A percentile compares a stretch with the other conserved stretches of the same genome.
These are phyloP conservation scores for Trypanosoma grayi DNA, from an alignment of 208 protist species.

Conservation along the genomic window DNA sequence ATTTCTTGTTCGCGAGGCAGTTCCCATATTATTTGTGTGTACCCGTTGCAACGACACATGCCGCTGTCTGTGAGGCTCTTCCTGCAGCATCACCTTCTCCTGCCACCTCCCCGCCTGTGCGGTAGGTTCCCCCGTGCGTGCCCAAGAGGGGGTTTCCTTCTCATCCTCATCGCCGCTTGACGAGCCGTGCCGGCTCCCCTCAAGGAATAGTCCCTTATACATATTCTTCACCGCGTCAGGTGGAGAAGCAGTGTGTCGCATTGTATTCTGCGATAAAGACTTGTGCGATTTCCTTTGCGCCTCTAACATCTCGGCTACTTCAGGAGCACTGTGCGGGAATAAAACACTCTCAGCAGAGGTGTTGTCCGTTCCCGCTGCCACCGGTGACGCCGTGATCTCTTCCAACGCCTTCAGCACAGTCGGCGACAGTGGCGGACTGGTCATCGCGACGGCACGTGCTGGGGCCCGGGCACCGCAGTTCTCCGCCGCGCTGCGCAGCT, in stretches of 20 bases:
- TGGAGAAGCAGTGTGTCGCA: neutral
- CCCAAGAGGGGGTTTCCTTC: too few species aligned
- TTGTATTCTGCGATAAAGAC: neutral
- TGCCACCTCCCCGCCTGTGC: neutral
- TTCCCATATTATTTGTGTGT: neutral
- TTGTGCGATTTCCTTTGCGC: neutral
- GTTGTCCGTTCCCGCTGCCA: neutral
- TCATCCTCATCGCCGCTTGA: neutral
- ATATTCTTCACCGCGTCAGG: neutral
- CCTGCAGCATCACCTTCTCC: neutral
- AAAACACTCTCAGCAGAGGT: neutral
- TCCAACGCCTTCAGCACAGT: constrained; percentile 2
- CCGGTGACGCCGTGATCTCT: constrained; percentile 12
- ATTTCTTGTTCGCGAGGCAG: neutral
- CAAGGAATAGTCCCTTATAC: constrained; percentile 9
- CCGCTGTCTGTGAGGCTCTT: neutral
- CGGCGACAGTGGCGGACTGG: constrained; percentile 1
- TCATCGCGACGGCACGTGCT: neutral
- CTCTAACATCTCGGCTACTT: neutral
- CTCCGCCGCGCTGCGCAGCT: neutral
- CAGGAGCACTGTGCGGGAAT: neutral
- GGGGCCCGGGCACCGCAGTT: neutral
- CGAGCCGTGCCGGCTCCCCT: neutral
- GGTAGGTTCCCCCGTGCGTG: neutral
- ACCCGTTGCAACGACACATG: neutral